Evolutionary conservation across 768 basidiomycete genomes (phyloP), one percentile per base, ranked within the genome.

Genomic region (Boletus sp.): DNA sequence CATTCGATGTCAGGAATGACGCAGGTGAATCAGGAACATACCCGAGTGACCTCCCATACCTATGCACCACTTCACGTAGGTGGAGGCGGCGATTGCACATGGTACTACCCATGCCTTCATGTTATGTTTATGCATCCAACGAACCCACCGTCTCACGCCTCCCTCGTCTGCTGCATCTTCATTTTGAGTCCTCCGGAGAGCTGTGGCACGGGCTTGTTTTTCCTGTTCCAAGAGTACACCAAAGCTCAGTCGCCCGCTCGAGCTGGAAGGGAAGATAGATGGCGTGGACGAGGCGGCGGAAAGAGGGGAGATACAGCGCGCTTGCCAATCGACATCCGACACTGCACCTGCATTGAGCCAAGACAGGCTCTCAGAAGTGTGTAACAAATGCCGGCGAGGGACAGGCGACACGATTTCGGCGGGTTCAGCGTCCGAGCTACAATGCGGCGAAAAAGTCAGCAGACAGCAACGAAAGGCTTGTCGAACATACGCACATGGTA

Each of bases 11-110:
- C 6, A 29, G 5, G 1, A 46, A 42, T 25, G n/a, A 42, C 6
- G 15, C 5, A 40, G 23, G 25, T 21, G 17, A 30, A 23, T 13
- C 8, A 23, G 17, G 34, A 30, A 72, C 85, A 53, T 56, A 90
- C 93, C 93, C 32, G 91, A 93, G 72, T 93, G 94, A 19, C 83
- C 80, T 15, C 88, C 90, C 29, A 94, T 62, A 14, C 90, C 86
- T 30, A 90, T 74, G 54, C 78, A 78, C 74, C 83, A 83, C 68
- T 88, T 91, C 52, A 90, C 70, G 64, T 82, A 74, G 2, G 77
- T 74, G 1, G 84, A 75, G 3, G 75, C 74, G 1, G 78, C 71
- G n/a, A 91, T 67, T 9, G 78, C 73, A 41, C 71, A 69, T 4
- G 86, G 84, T 1, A 87, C 66, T 7, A 88, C 77, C 80, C 80